A percentile compares a stretch with the other conserved stretches of the same genome.
Evolutionary conservation across 805 yeast genomes (phyloP).

Genomic region (Debaryomyces hansenii): DNA sequence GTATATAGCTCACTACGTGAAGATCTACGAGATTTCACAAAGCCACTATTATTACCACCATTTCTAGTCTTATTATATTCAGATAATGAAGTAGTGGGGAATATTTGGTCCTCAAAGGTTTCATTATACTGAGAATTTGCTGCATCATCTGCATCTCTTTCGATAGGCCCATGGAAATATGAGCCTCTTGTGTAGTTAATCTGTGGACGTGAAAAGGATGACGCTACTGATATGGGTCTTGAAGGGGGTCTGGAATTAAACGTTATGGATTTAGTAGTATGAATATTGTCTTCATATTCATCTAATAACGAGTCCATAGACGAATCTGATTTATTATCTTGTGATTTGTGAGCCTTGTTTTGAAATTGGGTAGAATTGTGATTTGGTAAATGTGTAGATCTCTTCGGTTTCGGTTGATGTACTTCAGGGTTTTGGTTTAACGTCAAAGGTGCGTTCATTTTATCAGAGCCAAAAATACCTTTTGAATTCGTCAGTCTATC

Average conservation of each 20-base stretch:
- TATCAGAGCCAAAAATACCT: background rate
- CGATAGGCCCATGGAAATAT: conserved; percentile 7
- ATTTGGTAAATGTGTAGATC: background rate
- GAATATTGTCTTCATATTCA: conserved; percentile 45
- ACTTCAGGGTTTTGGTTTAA: background rate
- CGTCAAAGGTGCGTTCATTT: background rate
- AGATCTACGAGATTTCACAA: conserved; percentile 31
- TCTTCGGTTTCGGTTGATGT: conserved; percentile 17
- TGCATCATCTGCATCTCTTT: conserved; percentile 1
- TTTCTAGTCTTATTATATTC: conserved; percentile 31
- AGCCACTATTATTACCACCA: conserved; percentile 1
- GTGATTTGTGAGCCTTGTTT: background rate
- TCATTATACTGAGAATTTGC: conserved; percentile 4
- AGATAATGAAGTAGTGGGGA: conserved; percentile 37
- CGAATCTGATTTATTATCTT: conserved; percentile 19
- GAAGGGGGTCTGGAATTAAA: conserved; percentile 28
- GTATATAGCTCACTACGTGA: conserved; percentile 43
- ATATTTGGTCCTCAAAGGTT: conserved; percentile 15
- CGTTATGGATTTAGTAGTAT: conserved; percentile 23
- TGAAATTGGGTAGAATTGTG: background rate
- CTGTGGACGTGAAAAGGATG: conserved; percentile 10
- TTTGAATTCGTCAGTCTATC: conserved; percentile 1
- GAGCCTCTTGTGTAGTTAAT: conserved; percentile 8
- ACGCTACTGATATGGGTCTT: conserved; percentile 22
- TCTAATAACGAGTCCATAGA: conserved; percentile 43